phyloP scores from a whole-genome alignment of 2,329 filamentous ascomycete species.

The Nemania abortiva region DNA sequence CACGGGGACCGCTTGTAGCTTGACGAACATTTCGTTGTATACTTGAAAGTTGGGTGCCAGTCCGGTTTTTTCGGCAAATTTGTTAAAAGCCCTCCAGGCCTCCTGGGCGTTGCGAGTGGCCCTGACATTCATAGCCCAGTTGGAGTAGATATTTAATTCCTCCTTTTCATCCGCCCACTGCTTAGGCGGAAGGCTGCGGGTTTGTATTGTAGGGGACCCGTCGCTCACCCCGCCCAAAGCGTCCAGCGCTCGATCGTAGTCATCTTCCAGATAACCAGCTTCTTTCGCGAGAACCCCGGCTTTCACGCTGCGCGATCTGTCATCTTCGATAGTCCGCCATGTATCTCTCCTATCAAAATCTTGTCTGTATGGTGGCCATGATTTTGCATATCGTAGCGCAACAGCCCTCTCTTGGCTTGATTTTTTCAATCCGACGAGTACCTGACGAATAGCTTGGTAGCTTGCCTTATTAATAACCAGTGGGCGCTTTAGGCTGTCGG shows the following conservation, averaged over 20 bases:
- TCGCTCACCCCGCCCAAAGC: constrained; percentile 65
- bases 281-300: constrained; percentile 67
- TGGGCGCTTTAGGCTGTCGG: constrained; percentile 60
- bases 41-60: constrained; percentile 59
- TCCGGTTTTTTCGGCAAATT: constrained; percentile 35
- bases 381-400: constrained; percentile 61
- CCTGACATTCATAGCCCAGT: constrained; percentile 68
- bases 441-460: constrained; percentile 66
- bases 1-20: constrained; percentile 59
- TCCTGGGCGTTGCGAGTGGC: constrained; percentile 72
- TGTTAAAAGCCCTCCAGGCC: constrained; percentile 62
- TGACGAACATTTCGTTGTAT: constrained; percentile 72
- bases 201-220: constrained; percentile 70
- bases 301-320: constrained; percentile 65
- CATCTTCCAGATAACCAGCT: constrained; percentile 64
- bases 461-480: constrained; percentile 64
- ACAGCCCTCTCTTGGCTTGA: constrained; percentile 63
- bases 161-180: constrained; percentile 48
- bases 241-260: constrained; percentile 62
- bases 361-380: constrained; percentile 72
- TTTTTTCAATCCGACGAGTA: constrained; percentile 67
- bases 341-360: constrained; percentile 72
- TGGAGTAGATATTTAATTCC: constrained; percentile 53
- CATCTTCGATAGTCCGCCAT: constrained; percentile 62
- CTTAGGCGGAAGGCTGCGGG: constrained; percentile 55